Evolutionary conservation across 352 stramenopile genomes (phyloP), one percentile per base, ranked within the genome.

Genomic region (Bremia lactucae): DNA sequence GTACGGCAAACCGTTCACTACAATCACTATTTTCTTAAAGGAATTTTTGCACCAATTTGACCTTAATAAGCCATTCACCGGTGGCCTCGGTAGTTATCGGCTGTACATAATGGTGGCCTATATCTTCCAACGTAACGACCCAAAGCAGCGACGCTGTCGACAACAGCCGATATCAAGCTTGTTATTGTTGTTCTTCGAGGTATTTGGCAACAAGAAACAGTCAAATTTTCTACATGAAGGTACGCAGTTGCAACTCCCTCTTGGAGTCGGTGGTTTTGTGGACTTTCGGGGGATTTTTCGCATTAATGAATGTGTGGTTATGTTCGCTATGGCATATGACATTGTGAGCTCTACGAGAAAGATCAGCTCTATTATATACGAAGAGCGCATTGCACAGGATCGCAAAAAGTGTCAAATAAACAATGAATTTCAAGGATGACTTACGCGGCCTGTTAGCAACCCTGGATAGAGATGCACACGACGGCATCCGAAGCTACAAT

Each of bases 91-190:
- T 4, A 87, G 78, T 53, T 90, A 80, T 45, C 68, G 78, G 2
- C 51, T 90, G 14, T 90, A 90, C 35, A 68, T 87, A 49, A 87
- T 90, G 74, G 69, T 87, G 15, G 73, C 72, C 6, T 77, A 65
- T 36, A 58, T 90, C 10, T 75, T 86, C 46, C 59, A 70, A 6
- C 31, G 50, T 10, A 41, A 14, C 7, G 18, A 18, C 11, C 28
- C 24, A 9, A 59, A 47, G 29, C 45, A 14, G 13, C 2, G 3
- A 3, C 2, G 8, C 13, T 4, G 13, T 13, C 13, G 8, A 13
- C 22, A 55, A 47, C 13, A 48, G 49, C 7, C 52, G 59, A 34
- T 64, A 4, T 68, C 55, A 0, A 42, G 37, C 5, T 43, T 76
- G 16, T 51, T 90, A 26, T 16, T 73, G 36, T 45, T 29, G 10